Evolutionary conservation across 2,329 filamentous ascomycete species (phyloP).

Genomic region (Cadophora malorum): DNA sequence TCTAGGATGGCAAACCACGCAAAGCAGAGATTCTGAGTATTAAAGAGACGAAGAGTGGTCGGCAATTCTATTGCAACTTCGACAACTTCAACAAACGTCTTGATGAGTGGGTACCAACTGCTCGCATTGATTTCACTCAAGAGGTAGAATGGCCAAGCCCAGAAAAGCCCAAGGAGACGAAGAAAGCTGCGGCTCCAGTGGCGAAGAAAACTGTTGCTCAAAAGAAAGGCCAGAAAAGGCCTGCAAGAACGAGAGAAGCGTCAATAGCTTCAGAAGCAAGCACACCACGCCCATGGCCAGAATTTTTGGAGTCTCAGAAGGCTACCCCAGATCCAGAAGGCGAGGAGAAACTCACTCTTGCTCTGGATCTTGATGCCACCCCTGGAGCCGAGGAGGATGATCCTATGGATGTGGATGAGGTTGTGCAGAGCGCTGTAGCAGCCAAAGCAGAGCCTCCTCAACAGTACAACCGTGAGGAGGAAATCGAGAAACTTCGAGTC

Average conservation of each 20-base stretch:
- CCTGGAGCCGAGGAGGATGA: slow-evolving; percentile 45
- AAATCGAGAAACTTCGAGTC: slow-evolving; percentile 94
- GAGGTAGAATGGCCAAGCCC: slow-evolving; percentile 97
- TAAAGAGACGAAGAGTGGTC: slow-evolving; percentile 84
- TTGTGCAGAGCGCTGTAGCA: slow-evolving; percentile 44
- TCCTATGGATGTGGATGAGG: slow-evolving; percentile 63
- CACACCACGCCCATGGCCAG: slow-evolving; percentile 43
- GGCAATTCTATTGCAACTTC: slow-evolving; percentile 50
- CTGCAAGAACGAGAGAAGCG: slow-evolving; percentile 42
- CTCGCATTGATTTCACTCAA: slow-evolving; percentile 82
- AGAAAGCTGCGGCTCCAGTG: slow-evolving; percentile 63
- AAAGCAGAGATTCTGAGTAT: slow-evolving; percentile 98
- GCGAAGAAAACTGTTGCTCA: slow-evolving; percentile 47
- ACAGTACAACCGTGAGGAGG: slow-evolving; percentile 79
- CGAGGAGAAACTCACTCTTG: slow-evolving; percentile 39
- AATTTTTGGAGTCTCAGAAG: slow-evolving; percentile 42
- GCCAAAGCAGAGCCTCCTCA: slow-evolving; percentile 46
- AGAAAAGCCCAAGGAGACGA: slow-evolving; percentile 77
- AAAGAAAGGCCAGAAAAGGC: slow-evolving; percentile 52
- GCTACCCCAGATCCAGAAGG: slow-evolving; percentile 40
- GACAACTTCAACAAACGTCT: slow-evolving; percentile 46
- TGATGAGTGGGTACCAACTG: slow-evolving; percentile 82
- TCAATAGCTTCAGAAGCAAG: slow-evolving; percentile 44
- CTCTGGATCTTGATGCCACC: slow-evolving; percentile 42
- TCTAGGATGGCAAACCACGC: slow-evolving; percentile 79